Base-by-base conservation (phyloP, 2,329 filamentous ascomycete genomes). In the Colletotrichum tropicicola region DNA sequence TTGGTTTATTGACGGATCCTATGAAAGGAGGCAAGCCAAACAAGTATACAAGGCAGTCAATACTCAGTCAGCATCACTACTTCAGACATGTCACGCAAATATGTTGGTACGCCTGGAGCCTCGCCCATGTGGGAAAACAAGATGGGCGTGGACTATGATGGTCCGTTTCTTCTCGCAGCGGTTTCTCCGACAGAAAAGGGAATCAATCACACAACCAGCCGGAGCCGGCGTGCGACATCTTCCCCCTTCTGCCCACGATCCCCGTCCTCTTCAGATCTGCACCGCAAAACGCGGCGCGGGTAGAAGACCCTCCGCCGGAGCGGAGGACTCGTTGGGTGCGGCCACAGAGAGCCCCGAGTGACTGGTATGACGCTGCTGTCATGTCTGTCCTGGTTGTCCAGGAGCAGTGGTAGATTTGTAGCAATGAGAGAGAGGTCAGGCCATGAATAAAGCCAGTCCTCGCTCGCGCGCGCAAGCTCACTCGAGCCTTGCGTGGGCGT, bases 91-190 rank as follows among this genome's bases (percentile, higher is more conserved):
- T 60, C 30, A 39, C 30, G 13, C 5, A 27, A 4, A 45, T 28
- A 52, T 65, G 62, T 65, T 69, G 82, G 82, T 80, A 73, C 82
- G 73, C 81, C 74, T 69, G 82, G 82, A 85, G 82, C 82, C 82
- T 79, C 82, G 80, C 80, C 81, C 78, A 77, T 76, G 82, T 84
- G 70, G 73, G 58, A 71, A 70, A 65, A 64, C 70, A 69, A 77
- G 75, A 80, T 79, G 75, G 81, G 75, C 82, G 75, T 72, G 82
- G 82, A 85, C 82, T 85, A 85, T 85, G 82, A 85, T 82, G 82
- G 82, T 78, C 82, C 82, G 66, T 66, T 73, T 71, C 56, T 71
- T 84, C 78, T 84, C 70, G 82, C 82, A 84, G 75, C 75, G 17
- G 21, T 15, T 15, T 25, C 21, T 9, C 39, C 39, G n/a, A 10